These are phyloP conservation scores for Termitomyces sp. DNA, from an alignment of 768 basidiomycete species.

Conservation along the genomic window DNA sequence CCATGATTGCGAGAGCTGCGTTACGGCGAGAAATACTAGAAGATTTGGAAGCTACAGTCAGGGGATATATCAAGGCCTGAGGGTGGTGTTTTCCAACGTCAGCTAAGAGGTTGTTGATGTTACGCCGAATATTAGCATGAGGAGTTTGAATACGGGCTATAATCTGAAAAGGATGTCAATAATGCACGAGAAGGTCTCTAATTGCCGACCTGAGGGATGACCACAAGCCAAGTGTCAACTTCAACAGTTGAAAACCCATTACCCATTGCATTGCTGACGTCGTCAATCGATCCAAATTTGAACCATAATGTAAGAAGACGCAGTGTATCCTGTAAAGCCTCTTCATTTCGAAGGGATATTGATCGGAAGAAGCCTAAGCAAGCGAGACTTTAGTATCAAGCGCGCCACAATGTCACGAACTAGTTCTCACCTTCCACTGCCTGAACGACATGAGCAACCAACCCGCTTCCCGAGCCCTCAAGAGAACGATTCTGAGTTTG, in stretches of 20 bases:
- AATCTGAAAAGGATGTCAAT: conserved; percentile 47
- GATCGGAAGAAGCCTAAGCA: conserved; percentile 87
- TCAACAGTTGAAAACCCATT: conserved; percentile 85
- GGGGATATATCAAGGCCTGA: conserved; percentile 91
- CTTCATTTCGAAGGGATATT: conserved; percentile 82
- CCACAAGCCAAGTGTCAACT: conserved; percentile 97
- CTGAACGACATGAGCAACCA: conserved; percentile 84
- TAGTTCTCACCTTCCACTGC: conserved; percentile 76
- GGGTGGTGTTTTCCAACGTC: conserved; percentile 97
- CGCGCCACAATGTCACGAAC: neutral
- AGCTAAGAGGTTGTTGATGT: conserved; percentile 82
- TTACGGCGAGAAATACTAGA: conserved; percentile 77
- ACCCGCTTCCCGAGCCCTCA: conserved; percentile 54
- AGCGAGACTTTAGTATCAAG: conserved; percentile 2
- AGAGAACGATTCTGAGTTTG: conserved; percentile 48
- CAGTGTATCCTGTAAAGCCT: conserved; percentile 91
- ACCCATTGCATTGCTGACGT: conserved; percentile 86
- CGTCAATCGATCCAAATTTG: conserved; percentile 87
- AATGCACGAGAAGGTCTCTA: neutral
- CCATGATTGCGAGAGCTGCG: conserved; percentile 85
- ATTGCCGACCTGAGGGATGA: conserved; percentile 83
- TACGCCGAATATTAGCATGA: conserved; percentile 75
- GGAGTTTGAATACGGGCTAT: conserved; percentile 98
- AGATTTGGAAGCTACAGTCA: conserved; percentile 96
- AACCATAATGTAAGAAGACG: conserved; percentile 96